Evolutionary conservation across 108 stramenopile genomes (phyloP), one percentile per base, ranked within the genome.

Genomic region (Discostella stelligeroides): DNA sequence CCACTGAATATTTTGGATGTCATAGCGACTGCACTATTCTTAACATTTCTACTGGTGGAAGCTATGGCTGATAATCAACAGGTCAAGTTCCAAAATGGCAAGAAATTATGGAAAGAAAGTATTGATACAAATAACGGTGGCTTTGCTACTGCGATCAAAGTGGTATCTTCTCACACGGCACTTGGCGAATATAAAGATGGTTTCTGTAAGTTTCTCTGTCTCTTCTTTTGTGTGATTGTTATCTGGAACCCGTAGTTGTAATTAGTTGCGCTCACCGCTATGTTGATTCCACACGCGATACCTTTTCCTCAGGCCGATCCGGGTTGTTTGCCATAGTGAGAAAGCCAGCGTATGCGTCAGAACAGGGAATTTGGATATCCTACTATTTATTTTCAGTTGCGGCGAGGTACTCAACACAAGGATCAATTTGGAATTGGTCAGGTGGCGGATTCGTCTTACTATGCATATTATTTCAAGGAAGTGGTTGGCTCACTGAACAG

Each of bases 291-390:
- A n/a, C 34, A 34, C 3, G 6, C 34, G 34, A 3, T 6, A 34
- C 34, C n/a, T 34, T 34, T 1, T 45, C 15, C 43, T 9, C 9
- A 37, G 55, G 55, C 41, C 79, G 68, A 59, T 76, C 77, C 1
- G 86, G 89, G 15, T 60, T 91, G 0, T 94, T 87, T 70, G 74
- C 84, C 18, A 81, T 94, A 43, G 81, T 89, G 38, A 83, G 92
- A 13, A 92, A 92, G 59, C 90, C 90, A n/a, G 88, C 88, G 55
- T 92, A 92, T 69, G 84, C 86, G 4, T 80, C 74, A 2, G 90
- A 92, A 51, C 90, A 88, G 73, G 50, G 42, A 1, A 63, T 84
- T 38, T 92, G 90, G 90, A 79, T 88, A 23, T 78, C 75, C 14
- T 87, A 63, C 56, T 87, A 84, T 51, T 40, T 87, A 0, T 92